phyloP scores from a whole-genome alignment of 116 monocot species.

The Iris pallida region DNA sequence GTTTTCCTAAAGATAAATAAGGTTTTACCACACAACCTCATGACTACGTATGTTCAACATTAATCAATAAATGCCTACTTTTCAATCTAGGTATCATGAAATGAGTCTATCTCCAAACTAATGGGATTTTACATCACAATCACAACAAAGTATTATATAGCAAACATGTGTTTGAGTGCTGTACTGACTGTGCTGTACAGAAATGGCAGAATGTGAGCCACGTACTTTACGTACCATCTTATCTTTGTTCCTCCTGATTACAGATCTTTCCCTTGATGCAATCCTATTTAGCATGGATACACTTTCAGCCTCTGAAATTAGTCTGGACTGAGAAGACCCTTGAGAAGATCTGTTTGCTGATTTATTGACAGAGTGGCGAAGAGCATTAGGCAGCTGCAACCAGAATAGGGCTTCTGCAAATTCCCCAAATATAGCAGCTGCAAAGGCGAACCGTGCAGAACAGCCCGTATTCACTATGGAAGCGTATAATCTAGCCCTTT shows the following conservation, averaged over 20 bases:
- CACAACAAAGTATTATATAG: too few species aligned
- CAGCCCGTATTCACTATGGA: constrained; percentile 64
- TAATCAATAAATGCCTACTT: too few species aligned
- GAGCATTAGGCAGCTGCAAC: constrained; percentile 90
- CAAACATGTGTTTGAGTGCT: too few species aligned
- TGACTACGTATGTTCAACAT: too few species aligned
- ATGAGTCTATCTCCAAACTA: too few species aligned
- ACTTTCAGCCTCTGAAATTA: constrained; percentile 38
- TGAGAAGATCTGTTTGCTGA: constrained; percentile 35
- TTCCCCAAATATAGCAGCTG: constrained; percentile 94
- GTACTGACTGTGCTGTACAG: too few species aligned
- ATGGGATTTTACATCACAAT: too few species aligned
- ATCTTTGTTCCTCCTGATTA: constrained; percentile 23
- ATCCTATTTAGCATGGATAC: constrained; percentile 37
- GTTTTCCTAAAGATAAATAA: not conserved
- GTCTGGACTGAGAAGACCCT: constrained; percentile 23
- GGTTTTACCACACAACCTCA: not conserved
- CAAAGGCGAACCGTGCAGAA: constrained; percentile 85
- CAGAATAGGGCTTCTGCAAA: constrained; percentile 88
- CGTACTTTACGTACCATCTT: constrained; percentile 16
- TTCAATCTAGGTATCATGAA: too few species aligned
- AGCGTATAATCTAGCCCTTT: constrained; percentile 62
- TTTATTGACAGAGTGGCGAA: constrained; percentile 62
- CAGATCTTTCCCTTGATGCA: constrained; percentile 42
- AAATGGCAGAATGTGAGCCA: not conserved